Percentiles rank a stretch among this genome's conserved stretches.
These are phyloP conservation scores for Alternaria ventricosa DNA, from an alignment of 2,329 filamentous ascomycete genomes.

Conservation along the genomic window DNA sequence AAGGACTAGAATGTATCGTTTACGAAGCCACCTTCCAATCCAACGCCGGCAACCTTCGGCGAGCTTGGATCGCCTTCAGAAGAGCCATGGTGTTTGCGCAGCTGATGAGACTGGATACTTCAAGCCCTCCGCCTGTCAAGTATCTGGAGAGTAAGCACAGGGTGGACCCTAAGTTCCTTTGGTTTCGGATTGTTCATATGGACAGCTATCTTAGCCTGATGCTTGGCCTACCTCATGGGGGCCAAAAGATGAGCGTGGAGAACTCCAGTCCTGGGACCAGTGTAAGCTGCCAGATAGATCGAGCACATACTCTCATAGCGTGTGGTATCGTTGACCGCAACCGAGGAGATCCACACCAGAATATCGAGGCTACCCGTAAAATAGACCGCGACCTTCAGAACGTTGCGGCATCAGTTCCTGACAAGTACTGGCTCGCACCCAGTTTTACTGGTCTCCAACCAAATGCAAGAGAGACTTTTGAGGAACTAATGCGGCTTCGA, in stretches of 20 bases:
- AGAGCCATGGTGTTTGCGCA: slow-evolving; percentile 52
- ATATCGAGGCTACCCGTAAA: slow-evolving; percentile 34
- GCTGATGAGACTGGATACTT: slow-evolving; percentile 50
- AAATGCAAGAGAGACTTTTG: slow-evolving; percentile 9
- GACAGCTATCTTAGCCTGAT: slow-evolving; percentile 52
- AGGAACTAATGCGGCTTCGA: slow-evolving; percentile 13
- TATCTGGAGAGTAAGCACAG: slow-evolving; percentile 4
- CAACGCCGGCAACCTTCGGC: slow-evolving; percentile 51
- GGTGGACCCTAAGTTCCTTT: slow-evolving; percentile 40
- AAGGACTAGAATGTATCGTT: slow-evolving; percentile 52
- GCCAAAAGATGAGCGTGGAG: slow-evolving; percentile 29
- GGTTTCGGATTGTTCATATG: slow-evolving; percentile 49
- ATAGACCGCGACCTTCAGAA: slow-evolving; percentile 18
- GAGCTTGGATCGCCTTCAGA: slow-evolving; percentile 48
- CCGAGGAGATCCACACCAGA: slow-evolving; percentile 23
- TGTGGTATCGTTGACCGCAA: slow-evolving; percentile 51
- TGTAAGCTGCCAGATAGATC: slow-evolving; percentile 31
- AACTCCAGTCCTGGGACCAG: slow-evolving; percentile 3
- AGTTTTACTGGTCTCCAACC: slow-evolving; percentile 2
- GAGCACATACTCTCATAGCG: slow-evolving; percentile 41
- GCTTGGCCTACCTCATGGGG: slow-evolving; percentile 50
- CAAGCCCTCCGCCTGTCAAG: slow-evolving; percentile 5
- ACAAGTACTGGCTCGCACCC: slow-evolving; percentile 1
- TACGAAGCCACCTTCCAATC: slow-evolving; percentile 50
- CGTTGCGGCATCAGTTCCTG: slow-evolving; percentile 13